Percentiles rank a stretch among this genome's conserved stretches.
These are phyloP conservation scores for Sodiomyces alkalinus DNA, from an alignment of 2,329 filamentous ascomycete genomes.

Conservation along the genomic window DNA sequence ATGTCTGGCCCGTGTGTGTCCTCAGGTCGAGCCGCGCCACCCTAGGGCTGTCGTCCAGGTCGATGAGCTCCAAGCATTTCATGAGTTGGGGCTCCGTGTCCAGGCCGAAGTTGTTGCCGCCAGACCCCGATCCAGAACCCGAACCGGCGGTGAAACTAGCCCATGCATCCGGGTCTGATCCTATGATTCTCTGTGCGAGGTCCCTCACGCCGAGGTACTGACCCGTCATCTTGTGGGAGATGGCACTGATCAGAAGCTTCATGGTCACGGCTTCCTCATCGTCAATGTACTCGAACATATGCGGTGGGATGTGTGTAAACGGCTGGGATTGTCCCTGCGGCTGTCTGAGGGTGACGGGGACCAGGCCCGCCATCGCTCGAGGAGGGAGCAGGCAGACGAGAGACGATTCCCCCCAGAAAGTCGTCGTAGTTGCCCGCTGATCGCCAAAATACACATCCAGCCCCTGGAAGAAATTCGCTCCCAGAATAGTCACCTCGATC, in stretches of 20 bases:
- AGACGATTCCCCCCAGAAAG: conserved; percentile 68
- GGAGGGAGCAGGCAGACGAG: conserved; percentile 67
- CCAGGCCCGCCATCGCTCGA: conserved; percentile 48
- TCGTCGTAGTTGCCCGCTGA: conserved; percentile 50
- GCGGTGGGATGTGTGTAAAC: conserved; percentile 22
- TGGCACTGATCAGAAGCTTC: conserved; percentile 48
- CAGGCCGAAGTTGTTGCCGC: conserved; percentile 27
- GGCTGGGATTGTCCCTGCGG: conserved; percentile 18
- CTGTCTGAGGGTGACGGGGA: conserved; percentile 55
- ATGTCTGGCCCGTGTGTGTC: conserved; percentile 53
- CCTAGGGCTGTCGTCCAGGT: conserved; percentile 58
- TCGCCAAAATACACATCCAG: conserved; percentile 76
- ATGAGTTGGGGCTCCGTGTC: conserved; percentile 49
- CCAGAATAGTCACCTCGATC: conserved; percentile 74
- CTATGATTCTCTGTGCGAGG: conserved; percentile 45
- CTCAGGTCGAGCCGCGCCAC: conserved; percentile 51
- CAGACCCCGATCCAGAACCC: conserved; percentile 20
- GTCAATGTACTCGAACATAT: conserved; percentile 58
- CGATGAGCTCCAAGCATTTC: conserved; percentile 62
- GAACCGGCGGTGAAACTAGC: conserved; percentile 19
- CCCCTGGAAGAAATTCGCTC: conserved; percentile 60
- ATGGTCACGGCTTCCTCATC: conserved; percentile 55
- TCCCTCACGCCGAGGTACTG: conserved; percentile 45
- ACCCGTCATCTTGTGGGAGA: conserved; percentile 50
- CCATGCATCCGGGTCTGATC: conserved; percentile 31